phyloP scores from a whole-genome alignment of 2,329 filamentous ascomycete species.

The Zasmidium angulare region DNA sequence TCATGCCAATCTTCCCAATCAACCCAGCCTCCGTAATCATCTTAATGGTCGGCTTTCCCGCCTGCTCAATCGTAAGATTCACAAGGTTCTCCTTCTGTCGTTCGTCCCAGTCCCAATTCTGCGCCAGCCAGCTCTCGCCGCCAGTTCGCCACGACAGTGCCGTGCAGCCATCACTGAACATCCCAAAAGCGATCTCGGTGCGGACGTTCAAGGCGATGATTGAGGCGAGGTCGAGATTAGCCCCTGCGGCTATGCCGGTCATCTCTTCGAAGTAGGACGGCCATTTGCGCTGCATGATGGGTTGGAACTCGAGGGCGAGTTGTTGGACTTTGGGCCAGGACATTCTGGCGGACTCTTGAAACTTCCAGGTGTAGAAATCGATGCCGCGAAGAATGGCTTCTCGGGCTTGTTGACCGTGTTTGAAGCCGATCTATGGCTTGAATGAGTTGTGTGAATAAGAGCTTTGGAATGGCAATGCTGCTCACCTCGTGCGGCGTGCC shows the following conservation, averaged over 20 bases:
- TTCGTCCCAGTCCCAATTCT: conserved; percentile 51
- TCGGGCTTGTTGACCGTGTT: conserved; percentile 45
- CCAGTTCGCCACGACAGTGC: conserved; percentile 48
- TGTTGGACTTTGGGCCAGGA: conserved; percentile 48
- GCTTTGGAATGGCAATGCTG: too few species aligned
- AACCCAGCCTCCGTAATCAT: conserved; percentile 63
- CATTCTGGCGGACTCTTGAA: conserved; percentile 48
- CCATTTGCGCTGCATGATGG: conserved; percentile 44
- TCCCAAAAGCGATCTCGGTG: conserved; percentile 58
- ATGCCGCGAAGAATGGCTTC: conserved; percentile 46
- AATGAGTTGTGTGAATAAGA: neutral
- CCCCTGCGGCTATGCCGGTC: conserved; percentile 52
- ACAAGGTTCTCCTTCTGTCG: conserved; percentile 53
- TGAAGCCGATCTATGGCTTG: conserved; percentile 46
- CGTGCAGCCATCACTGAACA: conserved; percentile 58
- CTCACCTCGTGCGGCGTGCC: conserved; percentile 8
- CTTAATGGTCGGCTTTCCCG: conserved; percentile 48
- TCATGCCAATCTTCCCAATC: conserved; percentile 67
- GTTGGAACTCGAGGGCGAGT: conserved; percentile 50
- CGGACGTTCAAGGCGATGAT: conserved; percentile 60
- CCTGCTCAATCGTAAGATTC: conserved; percentile 47
- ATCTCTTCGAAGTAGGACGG: conserved; percentile 48
- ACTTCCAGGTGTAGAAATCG: conserved; percentile 49
- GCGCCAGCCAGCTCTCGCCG: conserved; percentile 41
- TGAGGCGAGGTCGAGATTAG: conserved; percentile 47